Conservation (phyloP, 2,329 filamentous ascomycete genomes). For the Pezicula carpinea region DNA sequence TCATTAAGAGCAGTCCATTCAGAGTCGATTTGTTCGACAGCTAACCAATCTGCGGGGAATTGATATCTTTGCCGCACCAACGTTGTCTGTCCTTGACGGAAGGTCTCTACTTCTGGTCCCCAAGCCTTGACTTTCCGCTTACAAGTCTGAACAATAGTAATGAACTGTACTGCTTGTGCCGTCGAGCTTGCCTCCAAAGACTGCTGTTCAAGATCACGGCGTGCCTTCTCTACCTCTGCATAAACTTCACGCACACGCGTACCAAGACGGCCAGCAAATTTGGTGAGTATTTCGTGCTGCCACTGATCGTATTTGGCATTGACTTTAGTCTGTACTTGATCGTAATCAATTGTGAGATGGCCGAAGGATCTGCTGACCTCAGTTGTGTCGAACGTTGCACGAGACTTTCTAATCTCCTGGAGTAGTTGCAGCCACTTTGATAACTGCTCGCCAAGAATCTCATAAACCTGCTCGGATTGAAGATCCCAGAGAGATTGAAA, state of each 20-base stretch:
- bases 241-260: conserved; percentile 90
- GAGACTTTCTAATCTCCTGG: conserved; percentile 94
- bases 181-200: conserved; percentile 93
- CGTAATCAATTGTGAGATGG: conserved; percentile 93
- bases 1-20: conserved; percentile 95
- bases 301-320: conserved; percentile 99
- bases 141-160: conserved; percentile 94
- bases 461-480: conserved; percentile 92
- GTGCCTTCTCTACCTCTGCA: conserved; percentile 84
- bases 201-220: conserved; percentile 85
- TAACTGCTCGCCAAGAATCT: conserved; percentile 84
- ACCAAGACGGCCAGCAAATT: conserved; percentile 86
- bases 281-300: conserved; percentile 94
- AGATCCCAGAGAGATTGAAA: conserved; percentile 99
- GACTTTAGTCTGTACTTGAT: conserved; percentile 97
- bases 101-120: conserved; percentile 94
- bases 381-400: conserved; percentile 94
- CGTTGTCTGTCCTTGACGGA: conserved; percentile 91
- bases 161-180: conserved; percentile 95
- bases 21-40: conserved; percentile 92
- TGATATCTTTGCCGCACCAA: conserved; percentile 89
- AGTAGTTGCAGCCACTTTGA: conserved; percentile 90
- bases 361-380: conserved; percentile 91
- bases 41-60: conserved; percentile 89
- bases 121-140: conserved; percentile 90